Percentiles rank a stretch among this genome's conserved stretches.
These are phyloP conservation scores for Melanogaster broomeanus DNA, from an alignment of 768 basidiomycete genomes.

Conservation along the genomic window DNA sequence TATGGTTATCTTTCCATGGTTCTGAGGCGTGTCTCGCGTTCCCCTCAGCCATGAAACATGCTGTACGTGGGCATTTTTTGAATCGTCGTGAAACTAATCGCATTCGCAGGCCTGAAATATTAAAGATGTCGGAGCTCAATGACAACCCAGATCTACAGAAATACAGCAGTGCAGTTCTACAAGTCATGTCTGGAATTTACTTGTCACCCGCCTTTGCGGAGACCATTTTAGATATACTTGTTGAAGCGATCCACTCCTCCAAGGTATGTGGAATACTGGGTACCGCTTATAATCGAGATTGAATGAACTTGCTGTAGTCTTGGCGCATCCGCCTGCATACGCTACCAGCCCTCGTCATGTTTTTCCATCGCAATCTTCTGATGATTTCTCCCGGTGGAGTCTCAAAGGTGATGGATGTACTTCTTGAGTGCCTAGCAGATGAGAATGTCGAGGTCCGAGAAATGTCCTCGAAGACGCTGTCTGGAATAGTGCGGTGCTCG, in stretches of 20 bases:
- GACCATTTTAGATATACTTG: slow-evolving; percentile 59
- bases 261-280: slow-evolving; percentile 48
- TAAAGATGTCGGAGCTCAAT: slow-evolving; percentile 88
- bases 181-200: slow-evolving; percentile 81
- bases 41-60: slow-evolving; percentile 73
- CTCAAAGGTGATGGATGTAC: slow-evolving; percentile 75
- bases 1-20: slow-evolving; percentile 76
- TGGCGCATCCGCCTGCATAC: slow-evolving; percentile 91
- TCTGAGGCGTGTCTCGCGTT: slow-evolving; percentile 74
- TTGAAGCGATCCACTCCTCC: slow-evolving; percentile 75
- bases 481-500: slow-evolving; percentile 88
- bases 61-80: slow-evolving; percentile 52
- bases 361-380: slow-evolving; percentile 89
- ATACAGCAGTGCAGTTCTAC: slow-evolving; percentile 78
- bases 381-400: slow-evolving; percentile 69
- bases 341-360: slow-evolving; percentile 84
- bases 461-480: slow-evolving; percentile 84
- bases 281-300: slow-evolving; percentile 1
- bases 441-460: slow-evolving; percentile 93
- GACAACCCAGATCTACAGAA: slow-evolving; percentile 82
- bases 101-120: slow-evolving; percentile 71
- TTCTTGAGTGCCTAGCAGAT: slow-evolving; percentile 82
- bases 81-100: slow-evolving; percentile 2
- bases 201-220: slow-evolving; percentile 68
- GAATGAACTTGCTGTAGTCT: slow-evolving; percentile 49